Evolutionary conservation across 2,329 filamentous ascomycete genomes (phyloP).

Genomic region (Colletotrichum neosansevieriae): DNA sequence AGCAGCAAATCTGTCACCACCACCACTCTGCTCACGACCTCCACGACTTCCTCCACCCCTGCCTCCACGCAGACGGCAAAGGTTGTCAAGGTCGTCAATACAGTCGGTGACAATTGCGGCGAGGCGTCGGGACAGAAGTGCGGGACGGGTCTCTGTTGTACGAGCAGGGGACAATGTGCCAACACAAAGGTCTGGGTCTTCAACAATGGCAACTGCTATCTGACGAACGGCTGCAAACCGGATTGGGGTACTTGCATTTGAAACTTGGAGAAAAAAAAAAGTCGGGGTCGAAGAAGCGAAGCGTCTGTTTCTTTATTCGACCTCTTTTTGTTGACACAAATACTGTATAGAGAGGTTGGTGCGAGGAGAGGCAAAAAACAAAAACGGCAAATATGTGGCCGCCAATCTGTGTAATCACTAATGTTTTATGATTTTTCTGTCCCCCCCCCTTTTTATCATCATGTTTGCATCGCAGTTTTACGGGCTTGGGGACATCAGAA

Average conservation of each 20-base stretch:
- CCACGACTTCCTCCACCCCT: neutral
- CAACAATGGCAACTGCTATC: constrained; percentile 9
- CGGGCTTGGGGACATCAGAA: neutral
- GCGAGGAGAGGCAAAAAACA: neutral
- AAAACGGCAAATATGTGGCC: neutral
- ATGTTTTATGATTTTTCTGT: neutral
- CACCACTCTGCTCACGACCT: constrained; percentile 1
- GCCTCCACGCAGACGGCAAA: constrained; percentile 13
- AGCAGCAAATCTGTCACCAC: neutral
- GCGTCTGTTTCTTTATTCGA: neutral
- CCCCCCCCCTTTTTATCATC: neutral
- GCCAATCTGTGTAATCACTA: neutral
- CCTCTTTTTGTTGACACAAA: neutral
- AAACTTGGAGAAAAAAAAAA: neutral
- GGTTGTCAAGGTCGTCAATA: constrained; percentile 9
- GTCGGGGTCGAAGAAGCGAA: neutral
- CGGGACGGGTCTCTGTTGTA: constrained; percentile 20
- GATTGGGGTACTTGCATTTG: constrained; percentile 13
- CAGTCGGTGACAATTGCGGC: constrained; percentile 2
- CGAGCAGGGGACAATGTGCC: neutral
- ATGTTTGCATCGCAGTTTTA: neutral
- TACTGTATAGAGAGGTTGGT: neutral
- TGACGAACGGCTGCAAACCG: constrained; percentile 11
- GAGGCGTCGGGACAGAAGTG: constrained; percentile 15
- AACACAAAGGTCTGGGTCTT: neutral